A percentile compares a stretch with the other conserved stretches of the same genome.
These are phyloP conservation scores for Pythium aristosporum DNA, from an alignment of 352 stramenopile genomes.

Conservation along the genomic window DNA sequence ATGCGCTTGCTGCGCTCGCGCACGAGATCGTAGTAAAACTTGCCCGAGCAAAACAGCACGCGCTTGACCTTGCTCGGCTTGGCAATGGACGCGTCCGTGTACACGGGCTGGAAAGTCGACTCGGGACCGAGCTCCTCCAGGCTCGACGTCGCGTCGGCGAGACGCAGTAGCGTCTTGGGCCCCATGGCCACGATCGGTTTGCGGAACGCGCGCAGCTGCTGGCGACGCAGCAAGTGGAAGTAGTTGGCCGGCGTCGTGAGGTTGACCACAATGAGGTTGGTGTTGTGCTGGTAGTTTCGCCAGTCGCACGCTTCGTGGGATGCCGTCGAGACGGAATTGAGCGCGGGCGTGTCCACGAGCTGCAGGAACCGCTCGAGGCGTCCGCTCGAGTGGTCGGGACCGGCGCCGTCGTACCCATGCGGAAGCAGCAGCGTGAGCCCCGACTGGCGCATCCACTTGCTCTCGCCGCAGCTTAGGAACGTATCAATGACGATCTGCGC, in stretches of 20 bases:
- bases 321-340: slow-evolving; percentile 34
- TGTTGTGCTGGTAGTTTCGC: slow-evolving; percentile 63
- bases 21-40: slow-evolving; percentile 86
- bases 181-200: slow-evolving; percentile 79
- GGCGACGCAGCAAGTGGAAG: slow-evolving; percentile 94
- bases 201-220: slow-evolving; percentile 75
- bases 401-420: slow-evolving; percentile 87
- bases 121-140: slow-evolving; percentile 60
- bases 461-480: slow-evolving; percentile 84
- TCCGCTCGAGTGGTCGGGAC: slow-evolving; percentile 85
- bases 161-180: slow-evolving; percentile 73
- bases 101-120: slow-evolving; percentile 66
- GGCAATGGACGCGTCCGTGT: slow-evolving; percentile 51
- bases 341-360: slow-evolving; percentile 68
- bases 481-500: slow-evolving; percentile 90
- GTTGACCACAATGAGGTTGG: slow-evolving; percentile 86
- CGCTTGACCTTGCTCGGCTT: slow-evolving; percentile 55
- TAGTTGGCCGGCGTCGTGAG: slow-evolving; percentile 93
- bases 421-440: slow-evolving; percentile 82
- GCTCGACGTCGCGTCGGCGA: slow-evolving; percentile 62
- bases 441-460: slow-evolving; percentile 90
- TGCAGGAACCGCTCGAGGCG: slow-evolving; percentile 88
- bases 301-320: slow-evolving; percentile 44
- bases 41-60: slow-evolving; percentile 79
- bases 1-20: slow-evolving; percentile 54